Evolutionary conservation across 257 asterid species (phyloP).

Genomic region (Nicotiana otophora): DNA sequence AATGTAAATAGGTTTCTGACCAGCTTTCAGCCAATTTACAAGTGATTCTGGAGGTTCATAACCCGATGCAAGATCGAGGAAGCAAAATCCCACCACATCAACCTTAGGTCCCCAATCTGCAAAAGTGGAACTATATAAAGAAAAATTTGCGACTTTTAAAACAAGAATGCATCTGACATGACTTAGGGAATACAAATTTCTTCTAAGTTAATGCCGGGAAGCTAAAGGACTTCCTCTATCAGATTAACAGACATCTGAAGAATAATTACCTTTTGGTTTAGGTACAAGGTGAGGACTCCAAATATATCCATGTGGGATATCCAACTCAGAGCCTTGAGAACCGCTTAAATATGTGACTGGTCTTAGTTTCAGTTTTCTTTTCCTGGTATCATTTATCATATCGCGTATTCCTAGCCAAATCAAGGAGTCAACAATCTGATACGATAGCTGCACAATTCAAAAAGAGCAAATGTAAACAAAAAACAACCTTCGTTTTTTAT

Average conservation of each 20-base stretch:
- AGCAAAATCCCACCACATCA: constrained; percentile 97
- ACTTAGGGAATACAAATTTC: not conserved
- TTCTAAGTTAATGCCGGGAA: not conserved
- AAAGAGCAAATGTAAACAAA: constrained; percentile 13
- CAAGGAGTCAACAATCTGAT: constrained; percentile 93
- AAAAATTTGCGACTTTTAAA: not conserved
- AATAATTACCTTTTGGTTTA: constrained; percentile 78
- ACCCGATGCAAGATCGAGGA: constrained; percentile 91
- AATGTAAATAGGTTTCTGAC: constrained; percentile 76
- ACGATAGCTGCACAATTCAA: constrained; percentile 74
- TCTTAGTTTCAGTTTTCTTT: constrained; percentile 79
- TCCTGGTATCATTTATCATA: constrained; percentile 88
- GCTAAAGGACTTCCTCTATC: not conserved
- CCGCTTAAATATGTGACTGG: constrained; percentile 95
- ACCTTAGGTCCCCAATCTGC: constrained; percentile 98
- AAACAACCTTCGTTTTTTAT: not conserved
- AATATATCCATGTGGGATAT: constrained; percentile 86
- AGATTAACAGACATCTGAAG: not conserved
- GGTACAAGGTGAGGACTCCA: constrained; percentile 99
- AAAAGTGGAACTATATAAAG: constrained; percentile 25
- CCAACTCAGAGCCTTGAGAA: constrained; percentile 72
- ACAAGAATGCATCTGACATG: constrained; percentile 5
- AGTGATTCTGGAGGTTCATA: constrained; percentile 85
- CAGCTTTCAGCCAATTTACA: constrained; percentile 81
- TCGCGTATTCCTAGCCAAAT: constrained; percentile 98